A percentile compares a stretch with the other conserved stretches of the same genome.
phyloP scores from a whole-genome alignment of 2,329 filamentous ascomycete genomes.

The Sphaerulina populicola region DNA sequence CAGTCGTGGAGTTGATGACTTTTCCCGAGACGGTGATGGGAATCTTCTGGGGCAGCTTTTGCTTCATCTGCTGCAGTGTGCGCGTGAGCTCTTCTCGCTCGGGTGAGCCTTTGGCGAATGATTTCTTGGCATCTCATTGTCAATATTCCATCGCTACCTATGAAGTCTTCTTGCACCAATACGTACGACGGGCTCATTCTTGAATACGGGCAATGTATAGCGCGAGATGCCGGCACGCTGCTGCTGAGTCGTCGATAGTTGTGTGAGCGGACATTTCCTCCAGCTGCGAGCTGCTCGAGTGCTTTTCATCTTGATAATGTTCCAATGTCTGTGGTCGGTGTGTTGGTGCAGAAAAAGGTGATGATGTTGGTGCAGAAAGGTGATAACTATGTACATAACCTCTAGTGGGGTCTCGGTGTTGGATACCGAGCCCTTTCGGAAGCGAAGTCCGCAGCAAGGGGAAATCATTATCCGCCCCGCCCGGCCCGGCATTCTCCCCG shows the following conservation, averaged over 20 bases:
- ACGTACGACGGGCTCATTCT: not conserved
- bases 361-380: too few relatives aligned
- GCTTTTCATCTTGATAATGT: not conserved
- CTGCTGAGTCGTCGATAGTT: not conserved
- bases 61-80: not conserved
- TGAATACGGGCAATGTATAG: not conserved
- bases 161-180: too few relatives aligned
- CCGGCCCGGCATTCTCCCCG: too few relatives aligned
- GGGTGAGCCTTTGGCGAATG: not conserved
- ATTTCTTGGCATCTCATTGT: not conserved
- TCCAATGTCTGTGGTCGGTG: not conserved
- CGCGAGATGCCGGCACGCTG: not conserved
- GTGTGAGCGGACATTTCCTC: not conserved
- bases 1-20: not conserved
- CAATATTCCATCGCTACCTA: too few relatives aligned
- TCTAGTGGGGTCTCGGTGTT: too few relatives aligned
- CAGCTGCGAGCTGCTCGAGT: not conserved
- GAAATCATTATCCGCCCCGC: too few relatives aligned
- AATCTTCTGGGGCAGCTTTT: not conserved
- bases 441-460: not conserved
- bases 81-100: not conserved
- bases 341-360: too few relatives aligned
- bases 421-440: not conserved
- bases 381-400: too few relatives aligned
- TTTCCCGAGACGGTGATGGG: not conserved